Base-by-base conservation (phyloP, 768 basidiomycete species). In the Trametes meyenii region DNA sequence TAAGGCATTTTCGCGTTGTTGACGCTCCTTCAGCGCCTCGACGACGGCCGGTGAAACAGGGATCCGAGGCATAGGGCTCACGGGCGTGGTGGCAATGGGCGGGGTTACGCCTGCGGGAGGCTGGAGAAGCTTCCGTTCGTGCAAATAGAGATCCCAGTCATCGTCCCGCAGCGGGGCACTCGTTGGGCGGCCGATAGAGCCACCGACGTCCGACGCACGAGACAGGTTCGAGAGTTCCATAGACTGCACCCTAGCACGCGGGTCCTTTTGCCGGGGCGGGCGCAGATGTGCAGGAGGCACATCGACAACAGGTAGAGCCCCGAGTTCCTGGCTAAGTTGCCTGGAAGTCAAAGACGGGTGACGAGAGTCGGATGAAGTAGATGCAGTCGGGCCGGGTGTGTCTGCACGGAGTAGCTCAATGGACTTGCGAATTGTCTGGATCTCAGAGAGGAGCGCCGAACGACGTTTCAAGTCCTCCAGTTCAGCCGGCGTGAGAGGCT, bases 121-220 rank as follows among this genome's bases (percentile, higher is more conserved):
- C 68, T 92, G 90, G 62, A 95, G 74, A 16, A 97, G 79, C 70
- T 89, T 92, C 57, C 94, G 84, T 51, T 96, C 92, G 46, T 85
- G 86, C 50, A 94, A 82, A 72, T 97, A 96, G 45, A 82, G 75
- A 63, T 96, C 90, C 94, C 94, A 97, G 65, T 90, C 87, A n/a
- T 84, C 80, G 44, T 90, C 85, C 50, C 82, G 83, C 42, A 90
- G 74, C n/a, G 90, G 89, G 5, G 80, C 87, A 66, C 89, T 91
- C 0, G 85, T 87, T 16, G 91, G 89, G 40, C 90, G 81, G 57
- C 81, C 80, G 55, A 89, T 85, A 1, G 85, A 78, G 55, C 83
- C 81, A 14, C 83, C 83, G 16, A 81, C 66, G 35, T 70, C 59
- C 23, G 77, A 69, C 52, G 78, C 72, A 43, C 84, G 70, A 50